Conservation (phyloP, 495 filamentous ascomycete genomes). For the Hypoxylon lienhwacheense region DNA sequence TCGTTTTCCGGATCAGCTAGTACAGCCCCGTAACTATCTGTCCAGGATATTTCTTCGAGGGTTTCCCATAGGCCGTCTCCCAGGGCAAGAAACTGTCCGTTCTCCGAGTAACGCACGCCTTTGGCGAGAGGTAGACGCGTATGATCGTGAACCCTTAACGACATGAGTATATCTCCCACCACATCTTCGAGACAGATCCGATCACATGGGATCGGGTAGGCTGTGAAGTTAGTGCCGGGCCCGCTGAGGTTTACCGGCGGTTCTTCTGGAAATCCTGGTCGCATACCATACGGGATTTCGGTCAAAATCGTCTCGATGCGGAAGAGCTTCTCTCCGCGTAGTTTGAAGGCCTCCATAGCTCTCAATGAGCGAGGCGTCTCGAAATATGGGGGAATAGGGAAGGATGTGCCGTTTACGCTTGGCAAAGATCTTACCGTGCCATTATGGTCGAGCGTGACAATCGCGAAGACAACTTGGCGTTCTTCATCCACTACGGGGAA, state of each 20-base stretch:
- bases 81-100: conserved; percentile 38
- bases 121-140: conserved; percentile 33
- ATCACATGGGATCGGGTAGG: conserved; percentile 23
- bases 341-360: conserved; percentile 31
- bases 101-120: conserved; percentile 37
- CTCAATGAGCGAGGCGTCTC: conserved; percentile 33
- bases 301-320: conserved; percentile 35
- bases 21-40: conserved; percentile 30
- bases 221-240: conserved; percentile 19
- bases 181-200: conserved; percentile 33
- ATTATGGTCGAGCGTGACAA: conserved; percentile 37
- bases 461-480: conserved; percentile 31
- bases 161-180: conserved; percentile 32
- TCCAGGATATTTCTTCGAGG: conserved; percentile 28
- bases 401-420: conserved; percentile 30
- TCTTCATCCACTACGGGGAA: conserved; percentile 34
- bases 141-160: conserved; percentile 30
- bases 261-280: conserved; percentile 19
- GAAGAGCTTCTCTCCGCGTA: conserved; percentile 33
- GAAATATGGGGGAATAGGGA: conserved; percentile 34
- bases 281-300: conserved; percentile 34
- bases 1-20: conserved; percentile 31
- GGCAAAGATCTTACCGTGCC: conserved; percentile 32
- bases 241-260: conserved; percentile 17
- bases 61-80: conserved; percentile 41